Evolutionary conservation across 2,329 filamentous ascomycete genomes (phyloP).

Genomic region (Ambrosiella cleistominuta): DNA sequence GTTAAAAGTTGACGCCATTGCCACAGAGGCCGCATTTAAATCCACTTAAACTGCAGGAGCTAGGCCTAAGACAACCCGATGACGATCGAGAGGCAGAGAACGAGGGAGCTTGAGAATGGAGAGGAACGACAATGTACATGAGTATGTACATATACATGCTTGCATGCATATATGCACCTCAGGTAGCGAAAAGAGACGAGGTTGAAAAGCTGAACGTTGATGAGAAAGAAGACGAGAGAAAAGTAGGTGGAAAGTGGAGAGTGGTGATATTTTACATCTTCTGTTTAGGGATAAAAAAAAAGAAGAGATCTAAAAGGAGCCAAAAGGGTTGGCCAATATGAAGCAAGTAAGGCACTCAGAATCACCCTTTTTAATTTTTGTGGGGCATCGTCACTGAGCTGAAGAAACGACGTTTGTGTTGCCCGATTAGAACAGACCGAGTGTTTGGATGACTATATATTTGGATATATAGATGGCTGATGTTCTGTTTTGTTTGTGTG

Average conservation of each 20-base stretch:
- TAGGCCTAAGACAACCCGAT: conserved; percentile 4
- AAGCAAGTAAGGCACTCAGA: too few relatives aligned
- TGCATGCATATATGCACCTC: too few relatives aligned
- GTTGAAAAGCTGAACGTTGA: too few relatives aligned
- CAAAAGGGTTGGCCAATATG: too few relatives aligned
- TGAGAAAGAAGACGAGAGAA: too few relatives aligned
- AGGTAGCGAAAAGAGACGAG: too few relatives aligned
- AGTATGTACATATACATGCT: too few relatives aligned
- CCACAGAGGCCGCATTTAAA: background rate
- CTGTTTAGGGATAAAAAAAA: too few relatives aligned
- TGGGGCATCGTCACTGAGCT: background rate
- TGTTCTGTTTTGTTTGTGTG: background rate
- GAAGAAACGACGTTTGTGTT: background rate
- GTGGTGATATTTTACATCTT: too few relatives aligned
- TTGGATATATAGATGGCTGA: background rate
- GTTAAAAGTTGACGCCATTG: background rate
- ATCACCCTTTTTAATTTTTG: background rate
- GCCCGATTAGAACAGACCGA: background rate
- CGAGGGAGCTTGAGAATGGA: background rate
- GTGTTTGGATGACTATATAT: background rate
- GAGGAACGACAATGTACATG: too few relatives aligned
- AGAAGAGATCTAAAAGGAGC: too few relatives aligned
- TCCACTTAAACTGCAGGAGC: conserved; percentile 1
- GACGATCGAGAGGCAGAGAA: background rate
- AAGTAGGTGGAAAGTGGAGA: too few relatives aligned